These are phyloP conservation scores for Hemisphaericaspora nanyangensis DNA, from an alignment of 805 yeast genomes.

Conservation along the genomic window DNA sequence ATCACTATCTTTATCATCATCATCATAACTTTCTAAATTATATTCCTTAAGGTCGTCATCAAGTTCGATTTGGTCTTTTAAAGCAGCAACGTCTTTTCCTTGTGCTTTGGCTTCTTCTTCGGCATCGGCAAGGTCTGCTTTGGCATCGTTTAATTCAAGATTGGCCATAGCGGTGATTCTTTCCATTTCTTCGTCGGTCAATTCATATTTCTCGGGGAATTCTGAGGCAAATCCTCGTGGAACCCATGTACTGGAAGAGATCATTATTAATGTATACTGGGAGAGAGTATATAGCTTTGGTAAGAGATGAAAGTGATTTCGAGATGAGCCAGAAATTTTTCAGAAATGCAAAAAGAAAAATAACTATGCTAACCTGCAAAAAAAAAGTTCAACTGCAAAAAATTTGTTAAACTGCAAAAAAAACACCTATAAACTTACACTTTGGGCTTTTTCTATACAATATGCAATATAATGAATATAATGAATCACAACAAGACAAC, in stretches of 20 bases:
- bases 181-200: conserved; percentile 89
- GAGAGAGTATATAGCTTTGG: background rate
- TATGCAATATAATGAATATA: background rate
- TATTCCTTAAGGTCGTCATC: conserved; percentile 89
- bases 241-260: conserved; percentile 92
- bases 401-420: background rate
- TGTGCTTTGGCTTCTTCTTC: conserved; percentile 28
- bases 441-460: too few species aligned
- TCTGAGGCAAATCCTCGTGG: conserved; percentile 95
- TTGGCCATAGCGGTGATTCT: conserved; percentile 84
- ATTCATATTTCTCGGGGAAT: conserved; percentile 82
- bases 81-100: conserved; percentile 20
- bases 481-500: conserved; percentile 67
- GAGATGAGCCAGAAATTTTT: conserved; percentile 6
- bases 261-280: too few species aligned
- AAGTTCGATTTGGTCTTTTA: conserved; percentile 53
- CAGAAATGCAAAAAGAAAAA: conserved; percentile 6
- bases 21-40: conserved; percentile 81
- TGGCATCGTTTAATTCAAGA: conserved; percentile 74
- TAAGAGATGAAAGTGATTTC: too few species aligned
- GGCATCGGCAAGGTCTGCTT: conserved; percentile 55
- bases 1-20: conserved; percentile 53
- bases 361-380: background rate
- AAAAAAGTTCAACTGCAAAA: background rate
- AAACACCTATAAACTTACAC: too few species aligned